Conservation (phyloP, 2,329 filamentous ascomycete genomes). For the Phaeoacremonium minimum region DNA sequence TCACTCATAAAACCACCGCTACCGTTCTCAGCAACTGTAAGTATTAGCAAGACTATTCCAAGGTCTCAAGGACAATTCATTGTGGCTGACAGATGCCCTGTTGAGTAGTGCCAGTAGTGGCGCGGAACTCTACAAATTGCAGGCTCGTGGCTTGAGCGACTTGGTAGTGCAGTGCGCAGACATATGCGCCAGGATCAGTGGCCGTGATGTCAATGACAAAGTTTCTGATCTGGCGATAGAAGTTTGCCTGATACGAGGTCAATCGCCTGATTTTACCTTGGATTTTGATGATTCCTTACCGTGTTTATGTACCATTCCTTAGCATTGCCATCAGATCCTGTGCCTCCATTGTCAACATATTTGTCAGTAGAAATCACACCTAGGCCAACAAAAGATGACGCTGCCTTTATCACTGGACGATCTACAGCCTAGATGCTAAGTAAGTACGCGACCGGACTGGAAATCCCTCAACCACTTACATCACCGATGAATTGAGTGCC, state of each 20-base stretch:
- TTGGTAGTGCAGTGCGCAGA: constrained; percentile 14
- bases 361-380: not conserved
- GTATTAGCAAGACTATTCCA: too few species aligned
- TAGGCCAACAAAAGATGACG: not conserved
- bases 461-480: too few species aligned
- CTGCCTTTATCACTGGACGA: not conserved
- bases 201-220: constrained; percentile 6
- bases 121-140: constrained; percentile 57
- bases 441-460: too few species aligned
- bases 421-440: too few species aligned
- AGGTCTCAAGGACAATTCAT: too few species aligned
- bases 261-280: too few species aligned
- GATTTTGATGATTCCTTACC: too few species aligned
- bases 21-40: constrained; percentile 48
- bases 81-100: constrained; percentile 47
- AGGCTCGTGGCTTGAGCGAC: constrained; percentile 28
- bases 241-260: too few species aligned
- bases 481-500: not conserved
- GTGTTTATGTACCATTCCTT: not conserved
- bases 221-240: constrained; percentile 5
- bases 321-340: not conserved
- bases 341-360: too few species aligned
- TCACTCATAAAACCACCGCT: constrained; percentile 59
- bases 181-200: not conserved
- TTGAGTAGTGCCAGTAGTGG: constrained; percentile 40